Percentiles rank a stretch among this genome's conserved stretches.
These are phyloP conservation scores for Chaetomiaceae sp. DNA, from an alignment of 2,329 filamentous ascomycete species.

Conservation along the genomic window DNA sequence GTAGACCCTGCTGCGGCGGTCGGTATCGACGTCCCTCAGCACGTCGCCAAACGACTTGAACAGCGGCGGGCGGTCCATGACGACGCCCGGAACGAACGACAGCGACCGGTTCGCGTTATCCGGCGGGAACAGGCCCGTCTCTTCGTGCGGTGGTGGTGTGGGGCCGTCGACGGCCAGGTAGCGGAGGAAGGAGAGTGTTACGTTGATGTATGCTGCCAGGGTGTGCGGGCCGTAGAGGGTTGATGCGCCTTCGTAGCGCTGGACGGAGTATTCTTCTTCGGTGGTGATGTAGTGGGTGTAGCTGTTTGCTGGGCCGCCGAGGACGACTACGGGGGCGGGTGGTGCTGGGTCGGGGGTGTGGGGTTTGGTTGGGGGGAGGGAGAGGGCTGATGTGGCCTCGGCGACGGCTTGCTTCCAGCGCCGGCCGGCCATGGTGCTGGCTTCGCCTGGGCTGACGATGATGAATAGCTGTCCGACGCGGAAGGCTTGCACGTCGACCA, in stretches of 20 bases:
- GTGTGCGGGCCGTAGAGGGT: constrained; percentile 83
- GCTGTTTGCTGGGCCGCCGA: constrained; percentile 85
- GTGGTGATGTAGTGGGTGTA: constrained; percentile 83
- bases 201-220: constrained; percentile 80
- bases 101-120: constrained; percentile 73
- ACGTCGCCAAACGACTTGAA: constrained; percentile 69
- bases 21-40: constrained; percentile 43
- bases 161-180: constrained; percentile 53
- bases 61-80: constrained; percentile 63
- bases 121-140: constrained; percentile 60
- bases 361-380: no score
- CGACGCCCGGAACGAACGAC: constrained; percentile 74
- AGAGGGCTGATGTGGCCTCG: constrained; percentile 42
- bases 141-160: constrained; percentile 34
- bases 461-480: constrained; percentile 81
- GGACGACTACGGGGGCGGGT: constrained; percentile 68
- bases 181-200: constrained; percentile 67
- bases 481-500: constrained; percentile 82
- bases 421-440: constrained; percentile 86
- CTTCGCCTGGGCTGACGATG: constrained; percentile 80
- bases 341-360: constrained; percentile 24
- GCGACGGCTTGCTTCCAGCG: constrained; percentile 74
- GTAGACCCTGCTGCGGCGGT: constrained; percentile 51
- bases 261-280: constrained; percentile 72
- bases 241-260: constrained; percentile 92